phyloP scores from a whole-genome alignment of 441 rosid genomes.

The Erysimum pusillum region DNA sequence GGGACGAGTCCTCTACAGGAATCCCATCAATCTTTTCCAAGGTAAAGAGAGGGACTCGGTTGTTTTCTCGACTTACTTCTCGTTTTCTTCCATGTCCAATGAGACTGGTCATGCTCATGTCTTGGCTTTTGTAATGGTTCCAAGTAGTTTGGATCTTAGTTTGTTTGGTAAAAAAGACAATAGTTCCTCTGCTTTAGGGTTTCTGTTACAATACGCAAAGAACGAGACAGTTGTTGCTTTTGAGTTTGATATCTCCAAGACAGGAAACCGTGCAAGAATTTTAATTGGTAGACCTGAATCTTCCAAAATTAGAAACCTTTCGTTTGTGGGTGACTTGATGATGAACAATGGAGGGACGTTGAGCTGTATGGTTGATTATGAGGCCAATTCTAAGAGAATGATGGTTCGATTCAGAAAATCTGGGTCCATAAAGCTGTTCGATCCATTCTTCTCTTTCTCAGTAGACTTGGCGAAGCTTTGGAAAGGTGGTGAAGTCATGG shows the following conservation, averaged over 20 bases:
- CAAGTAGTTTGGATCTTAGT: constrained; percentile 52
- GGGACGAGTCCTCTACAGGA: constrained; percentile 70
- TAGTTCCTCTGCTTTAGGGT: constrained; percentile 57
- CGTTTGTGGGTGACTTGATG: constrained; percentile 42
- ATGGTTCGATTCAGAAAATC: constrained; percentile 51
- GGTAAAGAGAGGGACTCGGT: constrained; percentile 57
- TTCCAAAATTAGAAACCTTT: constrained; percentile 34
- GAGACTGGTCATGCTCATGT: constrained; percentile 61
- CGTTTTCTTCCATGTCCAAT: constrained; percentile 60
- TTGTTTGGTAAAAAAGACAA: constrained; percentile 46
- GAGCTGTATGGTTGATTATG: constrained; percentile 73
- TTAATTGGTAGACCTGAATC: constrained; percentile 40
- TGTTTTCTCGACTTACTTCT: constrained; percentile 75
- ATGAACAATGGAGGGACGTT: constrained; percentile 25
- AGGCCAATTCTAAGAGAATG: constrained; percentile 67
- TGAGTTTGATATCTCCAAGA: constrained; percentile 38
- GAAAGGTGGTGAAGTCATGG: constrained; percentile 54
- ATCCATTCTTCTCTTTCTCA: constrained; percentile 64
- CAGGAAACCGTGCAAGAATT: constrained; percentile 39
- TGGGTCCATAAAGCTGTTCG: constrained; percentile 62
- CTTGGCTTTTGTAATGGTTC: constrained; percentile 74
- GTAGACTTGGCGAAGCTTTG: constrained; percentile 62
- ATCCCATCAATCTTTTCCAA: constrained; percentile 75
- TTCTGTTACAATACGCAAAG: constrained; percentile 23
- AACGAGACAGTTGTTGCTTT: constrained; percentile 38